Percentiles rank a stretch among this genome's conserved stretches.
These are phyloP conservation scores for Apocynum venetum DNA, from an alignment of 257 asterid genomes.

Conservation along the genomic window DNA sequence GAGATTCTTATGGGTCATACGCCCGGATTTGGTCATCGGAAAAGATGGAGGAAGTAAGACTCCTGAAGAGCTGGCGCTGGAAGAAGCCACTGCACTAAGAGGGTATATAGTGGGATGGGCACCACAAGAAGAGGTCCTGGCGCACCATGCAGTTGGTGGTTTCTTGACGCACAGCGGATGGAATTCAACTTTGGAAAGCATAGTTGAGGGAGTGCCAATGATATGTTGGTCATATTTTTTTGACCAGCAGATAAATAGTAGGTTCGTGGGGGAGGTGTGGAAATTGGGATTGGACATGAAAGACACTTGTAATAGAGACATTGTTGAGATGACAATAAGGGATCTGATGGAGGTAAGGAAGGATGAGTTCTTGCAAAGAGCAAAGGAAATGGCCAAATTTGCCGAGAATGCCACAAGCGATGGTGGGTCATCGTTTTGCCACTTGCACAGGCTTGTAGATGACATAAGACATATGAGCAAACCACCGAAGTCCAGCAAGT, in stretches of 20 bases:
- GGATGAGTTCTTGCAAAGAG: conserved; percentile 19
- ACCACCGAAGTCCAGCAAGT: neutral
- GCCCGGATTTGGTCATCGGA: conserved; percentile 33
- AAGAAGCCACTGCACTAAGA: conserved; percentile 34
- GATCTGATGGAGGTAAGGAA: conserved; percentile 26
- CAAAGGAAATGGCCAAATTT: conserved; percentile 19
- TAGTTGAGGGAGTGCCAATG: conserved; percentile 34
- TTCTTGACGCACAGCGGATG: conserved; percentile 76
- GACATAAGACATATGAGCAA: conserved; percentile 19
- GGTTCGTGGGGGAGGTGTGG: conserved; percentile 31
- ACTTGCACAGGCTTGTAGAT: conserved; percentile 22
- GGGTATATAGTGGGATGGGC: conserved; percentile 62
- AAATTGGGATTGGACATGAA: conserved; percentile 32
- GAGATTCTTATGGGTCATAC: conserved; percentile 48
- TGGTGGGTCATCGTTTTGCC: conserved; percentile 22
- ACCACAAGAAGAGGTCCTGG: conserved; percentile 60
- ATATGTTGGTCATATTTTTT: conserved; percentile 27
- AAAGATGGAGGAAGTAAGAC: conserved; percentile 16
- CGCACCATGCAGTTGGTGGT: conserved; percentile 51
- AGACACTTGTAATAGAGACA: conserved; percentile 22
- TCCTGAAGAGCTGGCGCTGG: conserved; percentile 27
- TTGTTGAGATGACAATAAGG: conserved; percentile 19
- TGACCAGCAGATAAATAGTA: conserved; percentile 29
- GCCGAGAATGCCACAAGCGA: conserved; percentile 15
- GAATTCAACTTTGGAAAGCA: conserved; percentile 37